A percentile compares a stretch with the other conserved stretches of the same genome.
phyloP scores from a whole-genome alignment of 2,329 filamentous ascomycete genomes.

The Sphaceloma murrayae region DNA sequence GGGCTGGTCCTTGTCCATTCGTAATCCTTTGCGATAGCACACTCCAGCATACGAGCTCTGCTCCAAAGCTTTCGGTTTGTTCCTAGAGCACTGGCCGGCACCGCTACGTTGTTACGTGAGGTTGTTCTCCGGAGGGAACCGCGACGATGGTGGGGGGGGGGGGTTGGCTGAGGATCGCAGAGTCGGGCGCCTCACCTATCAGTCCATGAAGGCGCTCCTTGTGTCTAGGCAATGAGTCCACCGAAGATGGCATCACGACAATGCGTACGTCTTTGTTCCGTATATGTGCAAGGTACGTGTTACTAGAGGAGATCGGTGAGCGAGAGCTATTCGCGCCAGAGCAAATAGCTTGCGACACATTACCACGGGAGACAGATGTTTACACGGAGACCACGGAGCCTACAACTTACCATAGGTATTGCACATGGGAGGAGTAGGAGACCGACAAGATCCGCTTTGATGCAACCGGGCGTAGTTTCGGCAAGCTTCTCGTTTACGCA shows the following conservation, averaged over 20 bases:
- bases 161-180: too few species aligned
- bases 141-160: too few species aligned
- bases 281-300: conserved; percentile 22
- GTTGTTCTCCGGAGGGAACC: too few species aligned
- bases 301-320: conserved; percentile 26
- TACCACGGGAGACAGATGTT: conserved; percentile 24
- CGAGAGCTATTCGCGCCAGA: conserved; percentile 26
- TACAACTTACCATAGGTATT: conserved; percentile 21
- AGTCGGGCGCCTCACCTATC: too few species aligned
- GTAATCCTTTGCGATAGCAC: too few species aligned
- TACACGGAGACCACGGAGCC: conserved; percentile 23
- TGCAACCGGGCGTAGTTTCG: conserved; percentile 24
- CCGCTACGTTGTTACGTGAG: too few species aligned
- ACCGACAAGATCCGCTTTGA: conserved; percentile 25
- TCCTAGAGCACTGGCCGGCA: too few species aligned
- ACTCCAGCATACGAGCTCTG: too few species aligned
- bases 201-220: too few species aligned
- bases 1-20: too few species aligned
- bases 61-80: too few species aligned
- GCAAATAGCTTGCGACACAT: conserved; percentile 22
- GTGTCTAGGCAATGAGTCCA: too few species aligned
- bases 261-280: background rate
- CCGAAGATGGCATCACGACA: background rate
- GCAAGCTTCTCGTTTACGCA: conserved; percentile 30
- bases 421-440: conserved; percentile 29